Evolutionary conservation across 495 filamentous ascomycete species (phyloP).

Genomic region (Chaetomium cochliodes): DNA sequence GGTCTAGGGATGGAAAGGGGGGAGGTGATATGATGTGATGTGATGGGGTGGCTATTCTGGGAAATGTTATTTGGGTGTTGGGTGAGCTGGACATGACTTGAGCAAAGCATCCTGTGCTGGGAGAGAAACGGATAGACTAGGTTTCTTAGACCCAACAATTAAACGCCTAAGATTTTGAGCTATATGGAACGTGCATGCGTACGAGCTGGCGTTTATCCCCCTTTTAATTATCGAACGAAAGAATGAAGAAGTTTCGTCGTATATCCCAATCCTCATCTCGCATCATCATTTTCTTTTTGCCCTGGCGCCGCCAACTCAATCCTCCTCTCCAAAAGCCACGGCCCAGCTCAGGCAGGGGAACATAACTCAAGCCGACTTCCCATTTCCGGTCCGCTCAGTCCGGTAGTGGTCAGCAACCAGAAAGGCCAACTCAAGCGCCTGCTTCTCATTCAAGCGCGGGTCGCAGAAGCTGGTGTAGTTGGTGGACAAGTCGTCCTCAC

Average conservation of each 20-base stretch:
- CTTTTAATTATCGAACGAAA: not conserved
- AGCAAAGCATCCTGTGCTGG: not conserved
- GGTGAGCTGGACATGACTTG: too few relatives aligned
- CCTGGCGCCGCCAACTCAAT: not conserved
- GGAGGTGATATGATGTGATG: too few relatives aligned
- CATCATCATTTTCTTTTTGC: not conserved
- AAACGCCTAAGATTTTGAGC: not conserved
- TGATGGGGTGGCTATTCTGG: too few relatives aligned
- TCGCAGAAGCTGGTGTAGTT: conserved; percentile 97
- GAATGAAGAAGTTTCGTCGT: not conserved
- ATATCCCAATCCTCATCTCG: not conserved
- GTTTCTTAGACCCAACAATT: not conserved
- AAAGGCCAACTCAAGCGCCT: conserved; percentile 92
- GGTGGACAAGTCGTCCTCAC: conserved; percentile 78
- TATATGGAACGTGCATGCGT: not conserved
- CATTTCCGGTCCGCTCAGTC: conserved; percentile 38
- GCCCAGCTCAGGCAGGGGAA: not conserved
- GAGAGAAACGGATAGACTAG: not conserved
- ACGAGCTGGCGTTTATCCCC: not conserved
- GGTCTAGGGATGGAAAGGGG: too few relatives aligned
- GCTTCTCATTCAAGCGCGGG: conserved; percentile 93
- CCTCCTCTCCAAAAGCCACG: not conserved
- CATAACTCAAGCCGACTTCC: not conserved
- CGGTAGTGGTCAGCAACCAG: conserved; percentile 79
- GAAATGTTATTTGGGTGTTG: too few relatives aligned